Evolutionary conservation across 1,284 basidiomycete genomes (phyloP), one percentile per base, ranked within the genome.

Genomic region (Microstroma glucosiphilum): DNA sequence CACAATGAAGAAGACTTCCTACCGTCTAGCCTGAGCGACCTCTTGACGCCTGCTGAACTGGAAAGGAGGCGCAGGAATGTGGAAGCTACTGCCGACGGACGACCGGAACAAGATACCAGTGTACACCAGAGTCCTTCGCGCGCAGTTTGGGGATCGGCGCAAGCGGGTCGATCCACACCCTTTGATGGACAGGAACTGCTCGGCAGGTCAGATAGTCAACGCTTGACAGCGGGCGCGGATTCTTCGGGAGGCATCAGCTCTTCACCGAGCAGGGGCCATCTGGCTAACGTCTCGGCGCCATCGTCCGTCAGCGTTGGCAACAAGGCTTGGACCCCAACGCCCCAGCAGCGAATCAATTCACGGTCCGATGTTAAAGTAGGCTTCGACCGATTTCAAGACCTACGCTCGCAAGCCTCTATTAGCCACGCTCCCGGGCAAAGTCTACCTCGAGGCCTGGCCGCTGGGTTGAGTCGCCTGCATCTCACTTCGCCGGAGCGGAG

Each of bases 401-500:
- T n/a, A n/a, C 46, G 17, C 6, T 56, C 40, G 56, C 56, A 57
- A 37, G 30, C 30, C 4, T 37, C 30, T 3, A 37, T 37, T 15
- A 81, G 85, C 12, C 90, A 91, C 69, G 89, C 89, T 0, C 89
- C 90, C 0, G 89, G 89, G 0, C 89, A 91, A 79, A 88, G 86
- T 79, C 82, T 91, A n/a, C 90, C 90, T 1, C 89, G 91, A 66
- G 90, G 90, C 42, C 82, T 92, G 25, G 90, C 90, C 0, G 90
- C 90, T 0, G 90, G 90, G 1, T 87, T 90, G 76, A 90, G 89
- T 53, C 83, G 90, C 54, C 87, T 92, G 65, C 90, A 92, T 70
- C 86, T 89, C 19, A 62, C 55, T 9, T 37, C 30, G 30, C 30
- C 30, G 9, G 30, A 37, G 30, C 30, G 30, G 9, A 37, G 30